Base-by-base conservation (phyloP, 2,329 filamentous ascomycete species). In the Erysiphe neolycopersici region DNA sequence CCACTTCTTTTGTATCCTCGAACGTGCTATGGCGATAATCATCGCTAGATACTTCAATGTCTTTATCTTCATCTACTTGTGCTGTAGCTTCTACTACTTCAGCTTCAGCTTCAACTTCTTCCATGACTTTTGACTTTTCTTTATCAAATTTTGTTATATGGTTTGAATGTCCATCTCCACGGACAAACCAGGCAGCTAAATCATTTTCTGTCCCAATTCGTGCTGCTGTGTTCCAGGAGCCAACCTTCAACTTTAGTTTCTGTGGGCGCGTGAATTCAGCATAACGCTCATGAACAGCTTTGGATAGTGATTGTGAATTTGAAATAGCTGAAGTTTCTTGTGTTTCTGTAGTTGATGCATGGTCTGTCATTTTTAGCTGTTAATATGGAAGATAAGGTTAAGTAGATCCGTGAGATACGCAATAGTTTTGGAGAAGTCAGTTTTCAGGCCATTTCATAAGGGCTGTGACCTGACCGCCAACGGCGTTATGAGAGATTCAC, bases 151-250 rank as follows among this genome's bases (percentile, higher is more conserved):
- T 17, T 22, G 12, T 9, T 9, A 6, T 6, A 13, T 19, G 37
- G 12, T 17, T 13, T 6, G 14, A 18, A 10, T 9, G 19, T 18
- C 18, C 17, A 17, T 18, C 16, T 16, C 30, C 30, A 5, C 74
- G 66, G 8, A 91, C 69, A 57, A 98, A 94, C 89, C 89, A 98
- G 30, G 71, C 73, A 8, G 73, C 79, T 5, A 98, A 63, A 56
- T 95, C 89, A 51, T 82, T 80, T 58, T 93, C 84, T 0, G 83
- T 84, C 19, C 80, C 83, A 12, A 80, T 73, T 49, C 79, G 76
- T 1, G 78, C 76, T 4, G 84, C 89, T 14, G 93, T 82, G 60
- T 98, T 98, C 89, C 89, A 98, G 0, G 81, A 79, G 37, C 87
- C 89, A 43, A 98, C 69, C 61, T 94, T 94, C 59, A 98, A 71